Percentiles rank a stretch among this genome's conserved stretches.
phyloP scores from a whole-genome alignment of 1,139 yeast species.

The Hanseniaspora gamundiae region DNA sequence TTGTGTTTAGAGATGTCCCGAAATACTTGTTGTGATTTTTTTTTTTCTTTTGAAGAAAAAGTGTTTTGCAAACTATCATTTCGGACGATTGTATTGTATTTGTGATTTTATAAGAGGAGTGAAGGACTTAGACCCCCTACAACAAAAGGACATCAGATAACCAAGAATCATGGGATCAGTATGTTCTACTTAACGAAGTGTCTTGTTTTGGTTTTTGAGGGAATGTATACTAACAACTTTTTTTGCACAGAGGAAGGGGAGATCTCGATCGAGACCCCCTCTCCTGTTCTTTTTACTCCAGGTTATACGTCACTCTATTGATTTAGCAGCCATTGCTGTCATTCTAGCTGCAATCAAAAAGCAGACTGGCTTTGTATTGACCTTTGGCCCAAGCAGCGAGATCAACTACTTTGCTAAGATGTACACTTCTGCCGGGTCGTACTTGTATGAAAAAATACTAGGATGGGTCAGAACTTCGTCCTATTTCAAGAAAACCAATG shows the following conservation, averaged over 20 bases:
- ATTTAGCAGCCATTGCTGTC: constrained; percentile 43
- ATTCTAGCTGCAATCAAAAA: constrained; percentile 49
- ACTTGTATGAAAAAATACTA: not conserved
- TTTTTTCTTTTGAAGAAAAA: not conserved
- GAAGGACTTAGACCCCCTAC: no score
- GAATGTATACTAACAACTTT: no score
- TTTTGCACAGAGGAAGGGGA: no score
- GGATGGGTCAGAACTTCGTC: not conserved
- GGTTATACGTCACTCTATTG: constrained; percentile 43
- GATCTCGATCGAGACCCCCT: no score
- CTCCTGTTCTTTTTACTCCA: no score
- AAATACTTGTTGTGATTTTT: no score
- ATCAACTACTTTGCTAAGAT: constrained; percentile 2
- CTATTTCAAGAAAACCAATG: not conserved
- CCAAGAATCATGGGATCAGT: constrained; percentile 1
- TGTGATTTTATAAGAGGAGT: no score
- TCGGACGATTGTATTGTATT: no score
- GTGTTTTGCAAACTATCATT: not conserved
- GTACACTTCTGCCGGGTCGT: constrained; percentile 4
- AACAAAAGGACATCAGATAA: no score
- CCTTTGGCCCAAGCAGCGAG: not conserved
- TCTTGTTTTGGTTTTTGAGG: not conserved
- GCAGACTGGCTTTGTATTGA: constrained; percentile 39
- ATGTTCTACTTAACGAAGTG: not conserved
- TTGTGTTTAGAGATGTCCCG: no score